Evolutionary conservation across 2,329 filamentous ascomycete genomes (phyloP).

Genomic region (Atkinsonella texensis): DNA sequence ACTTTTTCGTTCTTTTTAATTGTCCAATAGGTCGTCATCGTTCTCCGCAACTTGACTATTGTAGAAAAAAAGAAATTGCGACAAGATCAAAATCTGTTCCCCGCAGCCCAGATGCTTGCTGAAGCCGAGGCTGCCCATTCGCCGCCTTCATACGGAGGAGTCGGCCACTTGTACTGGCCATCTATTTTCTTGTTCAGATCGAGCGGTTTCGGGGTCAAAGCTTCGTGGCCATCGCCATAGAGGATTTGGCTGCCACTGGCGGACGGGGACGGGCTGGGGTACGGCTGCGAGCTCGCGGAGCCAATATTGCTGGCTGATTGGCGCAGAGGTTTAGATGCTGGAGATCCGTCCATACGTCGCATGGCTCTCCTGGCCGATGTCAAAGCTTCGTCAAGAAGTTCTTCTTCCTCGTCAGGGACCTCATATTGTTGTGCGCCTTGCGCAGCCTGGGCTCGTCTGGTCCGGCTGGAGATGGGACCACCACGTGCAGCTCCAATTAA

Average conservation of each 20-base stretch:
- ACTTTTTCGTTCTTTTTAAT: constrained; percentile 7
- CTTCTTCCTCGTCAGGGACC: constrained; percentile 91
- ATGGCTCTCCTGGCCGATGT: constrained; percentile 65
- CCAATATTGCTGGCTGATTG: constrained; percentile 54
- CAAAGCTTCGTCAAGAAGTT: constrained; percentile 82
- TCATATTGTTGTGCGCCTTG: constrained; percentile 80
- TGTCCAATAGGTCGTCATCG: neutral
- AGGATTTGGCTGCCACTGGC: constrained; percentile 68
- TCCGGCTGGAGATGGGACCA: constrained; percentile 64
- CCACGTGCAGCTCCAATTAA: constrained; percentile 42
- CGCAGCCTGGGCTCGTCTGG: constrained; percentile 60
- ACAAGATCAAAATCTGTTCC: constrained; percentile 43
- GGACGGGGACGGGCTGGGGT: constrained; percentile 61
- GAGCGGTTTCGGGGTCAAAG: constrained; percentile 56
- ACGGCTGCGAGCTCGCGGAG: constrained; percentile 38
- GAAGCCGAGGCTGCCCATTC: constrained; percentile 82
- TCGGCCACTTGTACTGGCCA: constrained; percentile 69
- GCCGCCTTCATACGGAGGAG: constrained; percentile 85
- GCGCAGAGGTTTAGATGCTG: constrained; percentile 30
- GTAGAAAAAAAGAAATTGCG: neutral
- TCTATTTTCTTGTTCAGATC: constrained; percentile 49
- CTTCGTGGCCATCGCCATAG: constrained; percentile 55
- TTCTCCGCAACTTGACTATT: too few relatives aligned
- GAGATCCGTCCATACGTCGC: constrained; percentile 50
- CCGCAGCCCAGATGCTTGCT: constrained; percentile 67